These are phyloP conservation scores for Ophiostoma sp. DNA, from an alignment of 2,329 filamentous ascomycete species.

Conservation along the genomic window DNA sequence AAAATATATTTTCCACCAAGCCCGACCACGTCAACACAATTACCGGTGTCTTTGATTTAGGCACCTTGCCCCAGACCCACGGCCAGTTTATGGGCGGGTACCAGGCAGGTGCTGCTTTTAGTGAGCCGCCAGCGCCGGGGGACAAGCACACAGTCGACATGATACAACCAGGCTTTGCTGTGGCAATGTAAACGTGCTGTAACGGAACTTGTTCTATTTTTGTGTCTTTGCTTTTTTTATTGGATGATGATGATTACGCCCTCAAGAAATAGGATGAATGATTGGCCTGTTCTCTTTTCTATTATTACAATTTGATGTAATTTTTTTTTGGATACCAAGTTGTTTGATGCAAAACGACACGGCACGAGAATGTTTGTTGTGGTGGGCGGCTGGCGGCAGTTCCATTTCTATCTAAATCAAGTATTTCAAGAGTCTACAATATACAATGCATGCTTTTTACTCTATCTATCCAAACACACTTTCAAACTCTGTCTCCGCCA, in stretches of 20 bases:
- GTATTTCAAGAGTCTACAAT: too few species aligned
- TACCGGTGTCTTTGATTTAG: neutral
- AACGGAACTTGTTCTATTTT: neutral
- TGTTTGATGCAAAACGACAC: neutral
- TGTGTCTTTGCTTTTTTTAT: neutral
- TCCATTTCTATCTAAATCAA: neutral
- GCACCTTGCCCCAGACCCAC: neutral
- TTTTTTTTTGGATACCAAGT: neutral
- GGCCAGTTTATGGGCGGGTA: neutral
- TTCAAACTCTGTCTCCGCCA: slow-evolving; percentile 23
- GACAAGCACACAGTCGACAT: neutral
- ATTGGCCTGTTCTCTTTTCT: neutral
- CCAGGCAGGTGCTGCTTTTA: neutral
- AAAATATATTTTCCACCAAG: slow-evolving; percentile 61
- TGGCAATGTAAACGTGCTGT: slow-evolving; percentile 6
- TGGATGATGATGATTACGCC: neutral
- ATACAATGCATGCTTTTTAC: too few species aligned
- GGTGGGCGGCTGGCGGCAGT: neutral
- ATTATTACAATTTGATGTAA: neutral
- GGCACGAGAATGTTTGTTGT: neutral
- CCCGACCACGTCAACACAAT: slow-evolving; percentile 32
- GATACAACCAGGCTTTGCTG: slow-evolving; percentile 12
- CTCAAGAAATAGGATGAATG: neutral
- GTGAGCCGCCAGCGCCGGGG: neutral
- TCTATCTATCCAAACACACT: slow-evolving; percentile 23